These are phyloP conservation scores for Ettlia oleoabundans DNA, from an alignment of 139 green algal genomes.

Conservation along the genomic window DNA sequence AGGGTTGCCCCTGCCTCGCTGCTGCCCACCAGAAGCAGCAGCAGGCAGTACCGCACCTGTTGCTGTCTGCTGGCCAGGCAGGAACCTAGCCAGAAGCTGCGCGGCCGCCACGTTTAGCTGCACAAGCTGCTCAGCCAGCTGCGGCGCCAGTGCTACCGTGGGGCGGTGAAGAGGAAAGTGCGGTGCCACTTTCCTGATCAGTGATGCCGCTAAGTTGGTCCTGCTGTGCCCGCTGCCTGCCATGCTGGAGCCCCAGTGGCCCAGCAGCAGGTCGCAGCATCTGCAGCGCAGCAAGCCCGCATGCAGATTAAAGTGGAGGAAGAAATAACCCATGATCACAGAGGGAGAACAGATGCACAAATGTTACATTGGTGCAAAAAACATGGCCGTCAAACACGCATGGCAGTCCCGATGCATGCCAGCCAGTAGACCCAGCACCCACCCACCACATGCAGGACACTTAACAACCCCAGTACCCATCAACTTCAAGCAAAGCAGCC, in stretches of 20 bases:
- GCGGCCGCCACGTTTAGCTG: conserved; percentile 59
- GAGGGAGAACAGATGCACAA: too few relatives aligned
- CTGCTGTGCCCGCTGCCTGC: background rate
- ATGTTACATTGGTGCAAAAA: too few relatives aligned
- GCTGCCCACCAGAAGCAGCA: too few relatives aligned
- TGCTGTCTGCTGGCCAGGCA: conserved; percentile 12
- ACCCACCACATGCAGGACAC: too few relatives aligned
- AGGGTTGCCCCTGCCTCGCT: too few relatives aligned
- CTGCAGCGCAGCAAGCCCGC: background rate
- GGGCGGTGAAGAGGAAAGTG: conserved; percentile 54
- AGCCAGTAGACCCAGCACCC: too few relatives aligned
- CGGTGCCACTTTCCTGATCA: conserved; percentile 40
- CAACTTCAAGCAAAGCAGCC: background rate
- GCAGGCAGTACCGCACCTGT: background rate
- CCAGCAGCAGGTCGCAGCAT: conserved; percentile 46
- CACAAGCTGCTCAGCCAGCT: conserved; percentile 54
- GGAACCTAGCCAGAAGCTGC: conserved; percentile 57
- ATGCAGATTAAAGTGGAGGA: too few relatives aligned
- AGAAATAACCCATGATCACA: too few relatives aligned
- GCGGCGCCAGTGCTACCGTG: background rate
- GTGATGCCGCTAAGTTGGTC: conserved; percentile 33
- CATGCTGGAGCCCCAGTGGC: background rate
- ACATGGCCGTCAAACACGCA: too few relatives aligned
- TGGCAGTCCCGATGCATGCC: too few relatives aligned
- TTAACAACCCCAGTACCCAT: too few relatives aligned